A percentile compares a stretch with the other conserved stretches of the same genome.
These are phyloP conservation scores for Vaccinium vitisidaea DNA, from an alignment of 148 eudicot genomes.

Conservation along the genomic window DNA sequence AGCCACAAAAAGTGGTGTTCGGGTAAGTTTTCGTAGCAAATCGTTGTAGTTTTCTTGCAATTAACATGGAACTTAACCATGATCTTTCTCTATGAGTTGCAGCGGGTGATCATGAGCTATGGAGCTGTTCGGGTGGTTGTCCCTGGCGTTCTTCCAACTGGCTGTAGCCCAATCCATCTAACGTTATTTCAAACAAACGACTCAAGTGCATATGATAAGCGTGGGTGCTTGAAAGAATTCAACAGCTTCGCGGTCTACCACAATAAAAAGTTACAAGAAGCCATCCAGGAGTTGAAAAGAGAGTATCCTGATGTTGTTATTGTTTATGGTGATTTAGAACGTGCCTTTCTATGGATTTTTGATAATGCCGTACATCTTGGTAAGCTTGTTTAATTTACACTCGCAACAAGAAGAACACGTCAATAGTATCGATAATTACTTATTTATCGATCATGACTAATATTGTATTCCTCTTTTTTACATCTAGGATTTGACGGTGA, in stretches of 20 bases:
- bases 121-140: constrained; percentile 30
- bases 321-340: constrained; percentile 16
- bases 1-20: neutral
- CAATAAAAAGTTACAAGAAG: constrained; percentile 14
- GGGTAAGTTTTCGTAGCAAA: neutral
- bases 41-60: neutral
- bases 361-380: neutral
- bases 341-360: constrained; percentile 14
- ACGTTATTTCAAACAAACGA: constrained; percentile 11
- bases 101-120: constrained; percentile 20
- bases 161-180: constrained; percentile 24
- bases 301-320: constrained; percentile 10
- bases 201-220: constrained; percentile 12
- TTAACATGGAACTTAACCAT: neutral
- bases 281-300: constrained; percentile 3
- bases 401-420: neutral
- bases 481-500: constrained; percentile 14
- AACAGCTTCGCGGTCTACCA: neutral
- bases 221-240: neutral
- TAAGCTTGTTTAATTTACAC: neutral
- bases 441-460: neutral
- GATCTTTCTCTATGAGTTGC: neutral
- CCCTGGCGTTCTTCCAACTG: constrained; percentile 30
- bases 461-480: neutral
- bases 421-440: neutral